These are phyloP conservation scores for Phoma herbarum DNA, from an alignment of 2,329 filamentous ascomycete genomes.

Conservation along the genomic window DNA sequence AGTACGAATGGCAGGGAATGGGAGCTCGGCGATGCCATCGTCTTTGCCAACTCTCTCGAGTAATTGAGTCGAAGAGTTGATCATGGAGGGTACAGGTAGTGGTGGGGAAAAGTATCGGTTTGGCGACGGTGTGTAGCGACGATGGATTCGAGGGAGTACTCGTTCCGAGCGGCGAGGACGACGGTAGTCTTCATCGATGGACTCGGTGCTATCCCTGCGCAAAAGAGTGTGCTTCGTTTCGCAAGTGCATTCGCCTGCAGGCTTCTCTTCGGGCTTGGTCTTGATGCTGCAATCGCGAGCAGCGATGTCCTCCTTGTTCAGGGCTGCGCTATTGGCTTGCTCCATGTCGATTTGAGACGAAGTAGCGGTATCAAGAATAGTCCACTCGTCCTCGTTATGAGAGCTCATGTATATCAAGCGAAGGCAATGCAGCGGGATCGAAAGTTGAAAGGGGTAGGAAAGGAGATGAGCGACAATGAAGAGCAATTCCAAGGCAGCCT, in stretches of 20 bases:
- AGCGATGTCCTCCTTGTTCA: conserved; percentile 2
- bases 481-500: background rate
- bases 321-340: conserved; percentile 23
- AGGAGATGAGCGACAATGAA: background rate
- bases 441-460: background rate
- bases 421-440: background rate
- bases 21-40: conserved; percentile 33
- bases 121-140: conserved; percentile 18
- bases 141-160: conserved; percentile 9
- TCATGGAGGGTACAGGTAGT: background rate
- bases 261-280: conserved; percentile 8
- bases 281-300: conserved; percentile 1
- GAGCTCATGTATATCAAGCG: conserved; percentile 28
- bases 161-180: conserved; percentile 20
- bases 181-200: conserved; percentile 18
- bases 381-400: conserved; percentile 32
- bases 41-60: conserved; percentile 27
- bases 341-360: conserved; percentile 16
- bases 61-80: conserved; percentile 28
- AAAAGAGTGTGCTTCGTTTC: conserved; percentile 11
- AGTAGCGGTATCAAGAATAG: conserved; percentile 22
- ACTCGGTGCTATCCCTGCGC: conserved; percentile 24
- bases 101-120: conserved; percentile 9
- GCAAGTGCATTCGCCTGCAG: conserved; percentile 12
- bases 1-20: conserved; percentile 25